phyloP scores from a whole-genome alignment of 2,329 filamentous ascomycete genomes.

The Emydomyces testavorans region DNA sequence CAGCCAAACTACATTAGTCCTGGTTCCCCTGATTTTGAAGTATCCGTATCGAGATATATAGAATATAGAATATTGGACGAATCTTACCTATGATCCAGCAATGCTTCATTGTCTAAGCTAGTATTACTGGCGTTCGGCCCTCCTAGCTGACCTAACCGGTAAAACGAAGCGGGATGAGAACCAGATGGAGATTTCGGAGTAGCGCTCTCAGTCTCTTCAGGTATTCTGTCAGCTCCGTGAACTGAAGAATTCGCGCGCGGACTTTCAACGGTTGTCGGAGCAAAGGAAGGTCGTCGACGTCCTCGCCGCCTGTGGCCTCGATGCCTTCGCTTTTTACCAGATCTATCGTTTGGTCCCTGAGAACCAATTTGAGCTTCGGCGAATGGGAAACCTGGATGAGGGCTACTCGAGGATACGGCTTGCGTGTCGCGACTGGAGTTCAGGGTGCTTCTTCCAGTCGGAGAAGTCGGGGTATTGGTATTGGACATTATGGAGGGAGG shows the following conservation, averaged over 20 bases:
- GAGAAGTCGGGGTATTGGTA: background rate
- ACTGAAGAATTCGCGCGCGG: conserved; percentile 24
- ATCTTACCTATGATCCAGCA: conserved; percentile 71
- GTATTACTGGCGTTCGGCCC: conserved; percentile 60
- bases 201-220: conserved; percentile 39
- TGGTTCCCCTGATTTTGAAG: background rate
- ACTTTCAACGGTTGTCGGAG: conserved; percentile 46
- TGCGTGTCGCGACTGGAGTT: background rate
- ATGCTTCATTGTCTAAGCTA: conserved; percentile 76
- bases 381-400: conserved; percentile 4
- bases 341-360: conserved; percentile 2
- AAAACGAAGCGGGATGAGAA: conserved; percentile 40
- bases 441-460: background rate
- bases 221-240: conserved; percentile 32
- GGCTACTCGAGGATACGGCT: background rate
- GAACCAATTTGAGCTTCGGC: conserved; percentile 9
- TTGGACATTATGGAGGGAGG: conserved; percentile 11
- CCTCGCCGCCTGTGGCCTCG: conserved; percentile 68
- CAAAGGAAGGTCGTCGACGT: conserved; percentile 68
- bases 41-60: background rate
- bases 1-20: background rate
- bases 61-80: background rate
- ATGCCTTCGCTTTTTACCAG: conserved; percentile 57
- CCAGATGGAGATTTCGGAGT: conserved; percentile 23
- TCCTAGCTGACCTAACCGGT: conserved; percentile 37